These are phyloP conservation scores for Cubamyces sp. DNA, from an alignment of 768 basidiomycete genomes.

Conservation along the genomic window DNA sequence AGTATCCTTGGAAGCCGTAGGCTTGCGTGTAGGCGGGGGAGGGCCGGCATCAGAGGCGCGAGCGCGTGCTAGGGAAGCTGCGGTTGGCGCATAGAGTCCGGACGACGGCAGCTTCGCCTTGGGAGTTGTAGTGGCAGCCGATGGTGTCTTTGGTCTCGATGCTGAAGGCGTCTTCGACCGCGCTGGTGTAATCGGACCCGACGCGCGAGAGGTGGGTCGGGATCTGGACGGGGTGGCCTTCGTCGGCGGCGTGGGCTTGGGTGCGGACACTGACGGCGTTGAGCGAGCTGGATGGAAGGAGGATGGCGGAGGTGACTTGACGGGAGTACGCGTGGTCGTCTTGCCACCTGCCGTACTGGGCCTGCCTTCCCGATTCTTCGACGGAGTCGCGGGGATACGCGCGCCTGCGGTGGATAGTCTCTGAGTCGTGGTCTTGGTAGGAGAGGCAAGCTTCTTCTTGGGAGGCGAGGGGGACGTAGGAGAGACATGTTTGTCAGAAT, in stretches of 20 bases:
- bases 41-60: conserved; percentile 54
- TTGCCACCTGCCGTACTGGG: conserved; percentile 28
- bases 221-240: conserved; percentile 36
- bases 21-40: conserved; percentile 57
- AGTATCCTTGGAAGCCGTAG: conserved; percentile 53
- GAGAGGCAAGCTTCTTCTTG: conserved; percentile 21
- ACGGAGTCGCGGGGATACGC: conserved; percentile 23
- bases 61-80: conserved; percentile 75
- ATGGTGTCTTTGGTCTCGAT: conserved; percentile 30
- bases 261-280: conserved; percentile 27
- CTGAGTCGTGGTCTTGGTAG: conserved; percentile 21
- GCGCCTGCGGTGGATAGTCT: conserved; percentile 24
- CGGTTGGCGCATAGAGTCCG: conserved; percentile 81
- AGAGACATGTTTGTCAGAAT: conserved; percentile 15
- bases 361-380: conserved; percentile 28
- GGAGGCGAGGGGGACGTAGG: conserved; percentile 17
- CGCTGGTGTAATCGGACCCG: conserved; percentile 35
- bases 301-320: conserved; percentile 35
- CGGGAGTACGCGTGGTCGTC: conserved; percentile 27
- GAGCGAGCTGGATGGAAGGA: conserved; percentile 25
- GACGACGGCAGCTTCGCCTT: conserved; percentile 63
- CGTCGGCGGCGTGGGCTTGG: conserved; percentile 24
- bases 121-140: conserved; percentile 23
- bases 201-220: conserved; percentile 40
- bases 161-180: conserved; percentile 36